Percentiles rank a stretch among this genome's conserved stretches.
phyloP scores from a whole-genome alignment of 1,284 basidiomycete genomes.

The Tranzscheliella williamsii region DNA sequence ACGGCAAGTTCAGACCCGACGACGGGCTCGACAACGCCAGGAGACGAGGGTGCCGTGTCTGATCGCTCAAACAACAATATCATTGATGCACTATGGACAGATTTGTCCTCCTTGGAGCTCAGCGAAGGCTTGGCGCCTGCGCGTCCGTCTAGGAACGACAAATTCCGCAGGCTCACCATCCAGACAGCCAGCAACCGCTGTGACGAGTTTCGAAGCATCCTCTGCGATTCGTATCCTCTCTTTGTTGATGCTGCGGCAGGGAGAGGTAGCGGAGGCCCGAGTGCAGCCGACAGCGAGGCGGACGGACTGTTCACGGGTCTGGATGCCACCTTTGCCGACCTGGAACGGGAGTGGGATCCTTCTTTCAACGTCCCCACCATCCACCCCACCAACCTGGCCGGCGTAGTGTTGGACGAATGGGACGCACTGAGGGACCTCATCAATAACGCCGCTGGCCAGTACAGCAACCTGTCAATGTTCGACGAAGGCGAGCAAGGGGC shows the following conservation, averaged over 20 bases:
- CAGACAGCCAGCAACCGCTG: conserved; percentile 19
- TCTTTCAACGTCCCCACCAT: conserved; percentile 26
- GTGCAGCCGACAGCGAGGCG: background rate
- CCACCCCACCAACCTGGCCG: conserved; percentile 17
- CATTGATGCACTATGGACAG: conserved; percentile 19
- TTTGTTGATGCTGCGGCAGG: background rate
- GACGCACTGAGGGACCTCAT: conserved; percentile 52
- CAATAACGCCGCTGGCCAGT: conserved; percentile 33
- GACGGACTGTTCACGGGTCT: conserved; percentile 11
- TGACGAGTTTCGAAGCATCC: conserved; percentile 6
- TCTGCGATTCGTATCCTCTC: conserved; percentile 22
- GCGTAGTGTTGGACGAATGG: conserved; percentile 46
- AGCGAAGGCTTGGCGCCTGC: conserved; percentile 30
- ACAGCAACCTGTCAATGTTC: conserved; percentile 27
- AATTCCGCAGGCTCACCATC: conserved; percentile 27
- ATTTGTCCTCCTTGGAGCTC: conserved; percentile 18
- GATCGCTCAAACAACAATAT: background rate
- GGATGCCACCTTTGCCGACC: conserved; percentile 17
- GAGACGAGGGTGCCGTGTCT: background rate
- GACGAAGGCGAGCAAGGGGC: conserved; percentile 12
- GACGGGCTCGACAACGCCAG: background rate
- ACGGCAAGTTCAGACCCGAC: background rate
- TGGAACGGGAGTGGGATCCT: conserved; percentile 27
- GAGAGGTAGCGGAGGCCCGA: background rate
- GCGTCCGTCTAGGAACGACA: conserved; percentile 29